phyloP scores from a whole-genome alignment of 768 basidiomycete genomes.

The Boletus rubropictus region DNA sequence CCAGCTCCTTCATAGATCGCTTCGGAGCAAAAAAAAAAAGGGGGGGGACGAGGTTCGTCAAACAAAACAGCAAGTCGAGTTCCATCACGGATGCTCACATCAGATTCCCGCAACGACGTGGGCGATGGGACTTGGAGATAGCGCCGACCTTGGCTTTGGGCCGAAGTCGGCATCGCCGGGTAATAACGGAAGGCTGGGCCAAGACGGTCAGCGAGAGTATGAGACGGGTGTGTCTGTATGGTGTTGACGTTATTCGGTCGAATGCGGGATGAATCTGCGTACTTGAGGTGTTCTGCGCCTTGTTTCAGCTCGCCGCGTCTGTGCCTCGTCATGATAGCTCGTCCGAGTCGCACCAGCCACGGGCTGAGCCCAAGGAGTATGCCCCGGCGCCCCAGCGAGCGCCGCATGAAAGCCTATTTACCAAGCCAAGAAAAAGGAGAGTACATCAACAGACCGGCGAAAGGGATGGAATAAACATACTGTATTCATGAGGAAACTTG shows the following conservation, averaged over 20 bases:
- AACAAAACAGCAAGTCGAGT: background rate
- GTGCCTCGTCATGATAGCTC: background rate
- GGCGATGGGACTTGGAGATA: constrained; percentile 19
- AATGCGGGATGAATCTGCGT: background rate
- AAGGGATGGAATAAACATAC: background rate
- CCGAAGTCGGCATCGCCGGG: background rate
- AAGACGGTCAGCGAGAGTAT: background rate
- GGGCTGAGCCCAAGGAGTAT: constrained; percentile 9
- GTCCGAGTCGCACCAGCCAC: background rate
- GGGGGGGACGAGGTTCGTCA: too few relatives aligned
- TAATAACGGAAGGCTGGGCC: background rate
- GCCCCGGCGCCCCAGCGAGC: constrained; percentile 15
- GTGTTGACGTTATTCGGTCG: background rate
- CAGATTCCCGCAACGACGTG: constrained; percentile 6
- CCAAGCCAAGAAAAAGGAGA: background rate
- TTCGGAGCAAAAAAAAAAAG: background rate
- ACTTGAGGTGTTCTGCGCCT: background rate
- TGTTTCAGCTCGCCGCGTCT: background rate
- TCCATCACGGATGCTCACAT: background rate
- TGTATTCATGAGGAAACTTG: constrained; percentile 23
- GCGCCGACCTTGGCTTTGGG: background rate
- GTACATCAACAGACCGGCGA: background rate
- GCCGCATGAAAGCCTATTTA: constrained; percentile 22
- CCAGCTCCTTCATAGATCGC: too few relatives aligned
- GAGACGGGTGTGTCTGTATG: background rate